Evolutionary conservation across 2,329 filamentous ascomycete genomes (phyloP).

Genomic region (Trichophyton equinum): DNA sequence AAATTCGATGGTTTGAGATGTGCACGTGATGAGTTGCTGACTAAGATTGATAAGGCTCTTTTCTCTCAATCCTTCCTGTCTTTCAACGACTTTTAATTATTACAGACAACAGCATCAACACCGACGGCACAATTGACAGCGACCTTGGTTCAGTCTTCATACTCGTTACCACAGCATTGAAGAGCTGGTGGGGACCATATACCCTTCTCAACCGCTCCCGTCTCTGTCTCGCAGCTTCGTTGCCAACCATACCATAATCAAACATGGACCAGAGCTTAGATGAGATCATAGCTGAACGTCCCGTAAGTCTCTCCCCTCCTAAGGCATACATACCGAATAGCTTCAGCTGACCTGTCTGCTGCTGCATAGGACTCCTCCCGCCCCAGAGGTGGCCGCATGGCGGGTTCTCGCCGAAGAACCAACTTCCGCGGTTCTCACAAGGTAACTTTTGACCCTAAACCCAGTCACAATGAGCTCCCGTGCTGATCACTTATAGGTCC

Average conservation of each 20-base stretch:
- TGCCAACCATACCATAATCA: neutral
- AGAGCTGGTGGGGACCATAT: neutral
- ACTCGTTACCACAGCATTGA: neutral
- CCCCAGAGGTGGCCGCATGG: slow-evolving; percentile 26
- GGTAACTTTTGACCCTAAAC: slow-evolving; percentile 37
- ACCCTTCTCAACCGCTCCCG: neutral
- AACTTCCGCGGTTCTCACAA: slow-evolving; percentile 76
- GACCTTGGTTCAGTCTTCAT: neutral
- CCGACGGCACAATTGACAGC: neutral
- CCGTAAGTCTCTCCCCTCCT: slow-evolving; percentile 31
- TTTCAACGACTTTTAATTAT: neutral
- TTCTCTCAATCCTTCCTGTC: no score
- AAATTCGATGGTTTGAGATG: neutral
- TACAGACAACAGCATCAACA: no score
- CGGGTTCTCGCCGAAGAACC: slow-evolving; percentile 27
- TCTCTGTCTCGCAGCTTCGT: neutral
- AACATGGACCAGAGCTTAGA: slow-evolving; percentile 52
- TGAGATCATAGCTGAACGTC: slow-evolving; percentile 51
- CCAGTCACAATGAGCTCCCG: no score
- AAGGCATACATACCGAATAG: neutral
- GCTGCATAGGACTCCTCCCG: slow-evolving; percentile 14
- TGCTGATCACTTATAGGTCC: slow-evolving; percentile 24
- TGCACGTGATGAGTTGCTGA: neutral
- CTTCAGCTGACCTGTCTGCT: neutral
- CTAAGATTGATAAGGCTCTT: neutral